These are phyloP conservation scores for Cladosporium sp. DNA, from an alignment of 2,329 filamentous ascomycete species.

Conservation along the genomic window DNA sequence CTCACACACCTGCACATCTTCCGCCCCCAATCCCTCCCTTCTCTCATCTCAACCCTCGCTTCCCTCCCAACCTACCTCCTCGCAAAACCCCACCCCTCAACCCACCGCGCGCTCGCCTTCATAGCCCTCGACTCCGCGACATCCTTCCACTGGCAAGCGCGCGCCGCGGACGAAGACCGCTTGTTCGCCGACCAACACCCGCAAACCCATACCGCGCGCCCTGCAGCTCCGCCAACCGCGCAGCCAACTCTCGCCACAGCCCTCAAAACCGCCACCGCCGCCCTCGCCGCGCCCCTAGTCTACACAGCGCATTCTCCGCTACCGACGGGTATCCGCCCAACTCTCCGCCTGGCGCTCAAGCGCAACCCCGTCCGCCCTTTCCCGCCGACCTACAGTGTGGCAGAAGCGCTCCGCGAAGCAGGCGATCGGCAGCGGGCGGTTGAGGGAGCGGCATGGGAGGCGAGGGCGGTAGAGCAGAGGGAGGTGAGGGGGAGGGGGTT, in stretches of 20 bases:
- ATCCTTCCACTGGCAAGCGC: slow-evolving; percentile 51
- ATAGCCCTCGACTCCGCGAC: slow-evolving; percentile 51
- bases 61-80: slow-evolving; percentile 47
- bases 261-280: slow-evolving; percentile 14
- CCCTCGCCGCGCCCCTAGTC: slow-evolving; percentile 23
- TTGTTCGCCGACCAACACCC: slow-evolving; percentile 12
- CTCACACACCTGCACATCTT: slow-evolving; percentile 55
- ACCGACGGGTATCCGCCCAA: slow-evolving; percentile 25
- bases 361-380: slow-evolving; percentile 33
- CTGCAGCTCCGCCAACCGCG: background rate
- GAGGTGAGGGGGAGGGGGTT: slow-evolving; percentile 19
- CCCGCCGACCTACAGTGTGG: slow-evolving; percentile 31
- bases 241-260: slow-evolving; percentile 15
- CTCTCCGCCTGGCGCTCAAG: slow-evolving; percentile 30
- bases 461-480: slow-evolving; percentile 17
- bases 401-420: slow-evolving; percentile 33
- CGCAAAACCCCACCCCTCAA: slow-evolving; percentile 39
- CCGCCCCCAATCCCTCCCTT: slow-evolving; percentile 45
- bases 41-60: slow-evolving; percentile 45
- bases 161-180: slow-evolving; percentile 34
- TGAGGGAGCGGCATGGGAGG: slow-evolving; percentile 25
- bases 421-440: slow-evolving; percentile 33
- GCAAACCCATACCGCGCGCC: slow-evolving; percentile 9
- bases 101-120: slow-evolving; percentile 41
- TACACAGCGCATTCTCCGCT: slow-evolving; percentile 21